phyloP scores from a whole-genome alignment of 805 yeast genomes.

The Cyberlindnera lachancei region DNA sequence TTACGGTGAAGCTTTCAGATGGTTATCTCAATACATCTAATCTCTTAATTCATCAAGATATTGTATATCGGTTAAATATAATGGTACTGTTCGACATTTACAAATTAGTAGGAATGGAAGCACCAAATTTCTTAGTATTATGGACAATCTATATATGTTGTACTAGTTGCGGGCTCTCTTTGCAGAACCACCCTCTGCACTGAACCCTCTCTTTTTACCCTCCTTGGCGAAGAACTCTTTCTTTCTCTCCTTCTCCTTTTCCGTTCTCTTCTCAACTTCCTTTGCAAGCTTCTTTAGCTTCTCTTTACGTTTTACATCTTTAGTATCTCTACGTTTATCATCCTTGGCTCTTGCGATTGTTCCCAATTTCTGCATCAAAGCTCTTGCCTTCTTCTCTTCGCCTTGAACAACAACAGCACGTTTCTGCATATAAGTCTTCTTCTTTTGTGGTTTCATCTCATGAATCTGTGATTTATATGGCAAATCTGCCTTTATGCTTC shows the following conservation, averaged over 20 bases:
- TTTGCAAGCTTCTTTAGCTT: constrained; percentile 72
- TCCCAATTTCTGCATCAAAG: constrained; percentile 77
- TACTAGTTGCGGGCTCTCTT: constrained; percentile 22
- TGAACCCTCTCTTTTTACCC: constrained; percentile 52
- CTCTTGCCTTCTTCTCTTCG: constrained; percentile 89
- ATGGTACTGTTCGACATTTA: too few species aligned
- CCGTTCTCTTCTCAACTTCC: constrained; percentile 57
- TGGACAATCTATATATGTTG: background rate
- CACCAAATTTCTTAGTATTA: background rate
- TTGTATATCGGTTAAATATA: too few species aligned
- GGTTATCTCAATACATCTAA: constrained; percentile 92
- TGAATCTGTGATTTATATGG: constrained; percentile 92
- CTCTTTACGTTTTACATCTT: constrained; percentile 67
- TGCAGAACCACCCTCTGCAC: constrained; percentile 22
- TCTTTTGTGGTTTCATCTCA: constrained; percentile 81
- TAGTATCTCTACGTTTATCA: constrained; percentile 63
- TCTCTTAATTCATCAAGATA: too few species aligned
- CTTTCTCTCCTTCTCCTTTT: constrained; percentile 77
- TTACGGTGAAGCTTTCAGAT: constrained; percentile 96
- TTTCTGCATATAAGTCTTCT: constrained; percentile 73
- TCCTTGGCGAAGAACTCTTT: constrained; percentile 75
- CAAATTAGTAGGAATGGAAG: too few species aligned
- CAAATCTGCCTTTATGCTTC: constrained; percentile 59
- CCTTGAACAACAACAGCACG: constrained; percentile 92
- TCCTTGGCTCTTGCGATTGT: constrained; percentile 85